phyloP scores from a whole-genome alignment of 352 stramenopile species.

The Phytophthora fragariaefolia region DNA sequence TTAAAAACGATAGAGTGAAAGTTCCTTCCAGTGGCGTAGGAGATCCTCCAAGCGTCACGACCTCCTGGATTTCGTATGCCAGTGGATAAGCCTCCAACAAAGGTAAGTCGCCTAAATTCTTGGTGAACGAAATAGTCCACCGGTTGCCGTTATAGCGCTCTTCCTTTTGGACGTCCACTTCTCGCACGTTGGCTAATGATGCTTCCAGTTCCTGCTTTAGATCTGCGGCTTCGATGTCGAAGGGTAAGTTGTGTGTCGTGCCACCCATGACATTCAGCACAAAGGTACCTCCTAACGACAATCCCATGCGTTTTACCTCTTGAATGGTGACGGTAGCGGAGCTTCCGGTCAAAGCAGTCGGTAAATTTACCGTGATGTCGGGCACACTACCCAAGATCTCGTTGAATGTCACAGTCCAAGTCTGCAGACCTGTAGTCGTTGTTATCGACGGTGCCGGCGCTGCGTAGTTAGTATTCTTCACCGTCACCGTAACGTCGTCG shows the following conservation, averaged over 20 bases:
- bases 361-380: constrained; percentile 74
- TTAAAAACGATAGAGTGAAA: constrained; percentile 89
- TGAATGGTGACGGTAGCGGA: constrained; percentile 64
- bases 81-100: constrained; percentile 88
- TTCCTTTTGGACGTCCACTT: constrained; percentile 79
- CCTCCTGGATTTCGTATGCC: constrained; percentile 94
- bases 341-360: constrained; percentile 62
- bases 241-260: constrained; percentile 92
- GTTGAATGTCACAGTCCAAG: constrained; percentile 92
- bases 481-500: constrained; percentile 72
- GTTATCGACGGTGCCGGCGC: neutral
- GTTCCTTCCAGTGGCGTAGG: constrained; percentile 93
- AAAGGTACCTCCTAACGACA: constrained; percentile 92
- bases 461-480: constrained; percentile 59
- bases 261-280: constrained; percentile 93
- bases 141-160: constrained; percentile 86
- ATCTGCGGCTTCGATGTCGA: constrained; percentile 84
- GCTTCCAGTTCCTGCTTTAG: constrained; percentile 91
- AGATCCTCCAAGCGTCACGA: constrained; percentile 90
- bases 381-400: constrained; percentile 92
- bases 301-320: constrained; percentile 73
- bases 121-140: constrained; percentile 96
- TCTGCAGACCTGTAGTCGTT: constrained; percentile 50
- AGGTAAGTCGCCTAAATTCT: constrained; percentile 94
- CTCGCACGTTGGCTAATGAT: constrained; percentile 45